These are phyloP conservation scores for Gastrolobium villosum DNA, from an alignment of 306 rosid genomes.

Conservation along the genomic window DNA sequence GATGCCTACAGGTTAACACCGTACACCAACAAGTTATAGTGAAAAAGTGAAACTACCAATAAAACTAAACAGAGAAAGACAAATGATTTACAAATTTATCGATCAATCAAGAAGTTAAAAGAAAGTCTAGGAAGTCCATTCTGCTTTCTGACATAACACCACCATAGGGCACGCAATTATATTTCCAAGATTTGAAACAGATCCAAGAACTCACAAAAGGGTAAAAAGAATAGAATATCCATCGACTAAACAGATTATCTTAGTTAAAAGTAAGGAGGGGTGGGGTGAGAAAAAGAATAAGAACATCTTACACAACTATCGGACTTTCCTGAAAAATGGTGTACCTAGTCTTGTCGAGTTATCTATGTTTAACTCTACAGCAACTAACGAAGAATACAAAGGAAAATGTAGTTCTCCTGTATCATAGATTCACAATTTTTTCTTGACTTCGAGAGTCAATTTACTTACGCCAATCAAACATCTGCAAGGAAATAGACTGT, in stretches of 20 bases:
- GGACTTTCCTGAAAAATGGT: conserved; percentile 48
- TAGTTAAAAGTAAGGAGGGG: neutral
- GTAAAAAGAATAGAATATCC: conserved; percentile 34
- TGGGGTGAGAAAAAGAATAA: conserved; percentile 31
- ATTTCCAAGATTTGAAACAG: conserved; percentile 32
- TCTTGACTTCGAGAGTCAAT: conserved; percentile 32
- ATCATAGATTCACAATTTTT: conserved; percentile 17
- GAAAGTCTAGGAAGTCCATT: neutral
- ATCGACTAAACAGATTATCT: conserved; percentile 30
- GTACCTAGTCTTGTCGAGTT: conserved; percentile 44
- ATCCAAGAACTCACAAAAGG: conserved; percentile 42
- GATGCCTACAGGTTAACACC: neutral
- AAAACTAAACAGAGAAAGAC: neutral
- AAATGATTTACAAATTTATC: neutral
- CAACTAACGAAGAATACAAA: conserved; percentile 25
- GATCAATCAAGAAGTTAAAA: neutral
- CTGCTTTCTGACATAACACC: conserved; percentile 6
- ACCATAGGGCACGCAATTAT: neutral
- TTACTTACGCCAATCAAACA: conserved; percentile 58
- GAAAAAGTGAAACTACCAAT: neutral
- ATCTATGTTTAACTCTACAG: conserved; percentile 33
- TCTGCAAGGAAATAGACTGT: conserved; percentile 56
- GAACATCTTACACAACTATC: conserved; percentile 48
- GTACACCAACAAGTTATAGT: neutral
- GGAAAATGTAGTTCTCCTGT: conserved; percentile 23